Conservation (phyloP, 768 basidiomycete species). For the Lactarius trivialis region DNA sequence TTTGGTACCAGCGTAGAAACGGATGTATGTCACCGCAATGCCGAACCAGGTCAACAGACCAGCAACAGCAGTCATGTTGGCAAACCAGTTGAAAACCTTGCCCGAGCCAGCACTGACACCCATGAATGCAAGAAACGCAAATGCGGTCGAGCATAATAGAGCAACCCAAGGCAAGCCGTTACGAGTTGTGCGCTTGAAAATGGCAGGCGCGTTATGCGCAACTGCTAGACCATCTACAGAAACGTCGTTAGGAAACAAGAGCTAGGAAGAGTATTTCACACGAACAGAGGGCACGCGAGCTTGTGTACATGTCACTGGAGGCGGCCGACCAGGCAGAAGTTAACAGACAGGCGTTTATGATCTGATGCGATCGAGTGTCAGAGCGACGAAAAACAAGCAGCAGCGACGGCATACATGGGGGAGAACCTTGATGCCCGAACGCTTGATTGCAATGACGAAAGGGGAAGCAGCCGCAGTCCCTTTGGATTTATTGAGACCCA, state of each 20-base stretch:
- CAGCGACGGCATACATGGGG: conserved; percentile 35
- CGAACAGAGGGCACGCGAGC: conserved; percentile 78
- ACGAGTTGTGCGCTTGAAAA: conserved; percentile 65
- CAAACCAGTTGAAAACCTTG: conserved; percentile 72
- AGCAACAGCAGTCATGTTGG: conserved; percentile 49
- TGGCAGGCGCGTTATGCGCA: conserved; percentile 71
- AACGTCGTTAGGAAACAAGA: conserved; percentile 1
- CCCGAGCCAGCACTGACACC: conserved; percentile 59
- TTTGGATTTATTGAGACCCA: conserved; percentile 47
- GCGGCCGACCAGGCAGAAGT: conserved; percentile 87
- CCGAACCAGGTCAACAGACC: conserved; percentile 43
- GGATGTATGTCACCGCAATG: conserved; percentile 45
- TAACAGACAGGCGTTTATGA: conserved; percentile 29
- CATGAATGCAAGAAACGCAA: conserved; percentile 76
- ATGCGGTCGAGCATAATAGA: conserved; percentile 57
- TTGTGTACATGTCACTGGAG: conserved; percentile 85
- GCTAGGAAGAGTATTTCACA: conserved; percentile 12
- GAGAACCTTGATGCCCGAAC: conserved; percentile 67
- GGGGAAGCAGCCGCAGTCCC: conserved; percentile 72
- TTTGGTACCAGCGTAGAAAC: conserved; percentile 77
- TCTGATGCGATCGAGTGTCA: conserved; percentile 9
- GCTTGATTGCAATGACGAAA: conserved; percentile 85
- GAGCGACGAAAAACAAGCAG: neutral
- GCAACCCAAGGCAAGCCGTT: conserved; percentile 73
- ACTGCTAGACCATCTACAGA: conserved; percentile 69